Percentiles rank a stretch among this genome's conserved stretches.
Conservation (phyloP, 345 rosid species). For the Brassica rapa region DNA sequence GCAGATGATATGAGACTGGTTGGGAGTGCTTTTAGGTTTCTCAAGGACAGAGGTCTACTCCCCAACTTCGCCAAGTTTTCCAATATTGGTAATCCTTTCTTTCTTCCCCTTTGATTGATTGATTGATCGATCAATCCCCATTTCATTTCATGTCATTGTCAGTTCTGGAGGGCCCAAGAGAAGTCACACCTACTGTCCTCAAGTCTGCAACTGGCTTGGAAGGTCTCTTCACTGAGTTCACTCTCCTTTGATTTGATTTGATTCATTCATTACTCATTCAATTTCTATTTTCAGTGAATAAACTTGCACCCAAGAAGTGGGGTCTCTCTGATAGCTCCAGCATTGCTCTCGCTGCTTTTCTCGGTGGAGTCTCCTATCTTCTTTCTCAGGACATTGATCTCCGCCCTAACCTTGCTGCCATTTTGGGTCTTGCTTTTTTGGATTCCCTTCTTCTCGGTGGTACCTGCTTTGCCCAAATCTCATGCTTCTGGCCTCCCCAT, state of each 20-base stretch:
- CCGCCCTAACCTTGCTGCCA: constrained; percentile 65
- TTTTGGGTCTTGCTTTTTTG: constrained; percentile 66
- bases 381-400: constrained; percentile 75
- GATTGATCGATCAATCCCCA: background rate
- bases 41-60: constrained; percentile 62
- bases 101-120: background rate
- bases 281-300: constrained; percentile 45
- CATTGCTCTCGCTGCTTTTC: constrained; percentile 54
- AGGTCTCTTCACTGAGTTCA: constrained; percentile 46
- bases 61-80: constrained; percentile 75
- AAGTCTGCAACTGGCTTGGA: constrained; percentile 85
- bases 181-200: constrained; percentile 70
- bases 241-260: too few relatives aligned
- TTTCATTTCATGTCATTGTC: constrained; percentile 6
- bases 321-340: constrained; percentile 62
- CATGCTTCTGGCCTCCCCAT: constrained; percentile 93
- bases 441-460: constrained; percentile 87
- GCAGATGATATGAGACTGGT: constrained; percentile 95
- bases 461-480: constrained; percentile 74
- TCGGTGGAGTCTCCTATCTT: constrained; percentile 69
- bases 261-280: background rate
- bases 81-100: constrained; percentile 36
- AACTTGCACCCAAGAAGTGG: constrained; percentile 90
- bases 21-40: constrained; percentile 63
- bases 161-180: constrained; percentile 87